phyloP scores from a whole-genome alignment of 768 basidiomycete genomes.

The Termitomyces sp. region DNA sequence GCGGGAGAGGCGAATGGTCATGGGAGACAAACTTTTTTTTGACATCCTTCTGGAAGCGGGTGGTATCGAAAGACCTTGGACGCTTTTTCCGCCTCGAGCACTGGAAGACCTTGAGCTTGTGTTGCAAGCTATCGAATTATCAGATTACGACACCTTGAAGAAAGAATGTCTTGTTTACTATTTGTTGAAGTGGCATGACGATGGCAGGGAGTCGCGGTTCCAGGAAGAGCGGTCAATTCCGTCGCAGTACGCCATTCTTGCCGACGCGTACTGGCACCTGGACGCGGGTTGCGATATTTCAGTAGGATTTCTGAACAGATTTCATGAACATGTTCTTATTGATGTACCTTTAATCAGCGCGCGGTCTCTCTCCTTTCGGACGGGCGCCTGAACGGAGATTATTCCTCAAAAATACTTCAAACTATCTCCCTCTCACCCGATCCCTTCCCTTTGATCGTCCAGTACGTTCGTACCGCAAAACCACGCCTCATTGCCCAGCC shows the following conservation, averaged over 20 bases:
- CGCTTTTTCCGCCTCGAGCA: slow-evolving; percentile 65
- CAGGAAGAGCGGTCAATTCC: slow-evolving; percentile 54
- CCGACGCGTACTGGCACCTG: slow-evolving; percentile 84
- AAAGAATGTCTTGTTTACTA: slow-evolving; percentile 78
- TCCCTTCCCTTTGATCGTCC: slow-evolving; percentile 52
- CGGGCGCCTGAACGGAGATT: slow-evolving; percentile 67
- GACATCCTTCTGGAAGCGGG: slow-evolving; percentile 67
- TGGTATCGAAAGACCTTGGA: slow-evolving; percentile 51
- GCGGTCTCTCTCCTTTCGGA: slow-evolving; percentile 73
- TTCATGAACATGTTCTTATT: neutral
- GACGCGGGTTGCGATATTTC: slow-evolving; percentile 62
- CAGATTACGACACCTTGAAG: slow-evolving; percentile 69
- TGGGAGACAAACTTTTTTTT: slow-evolving; percentile 64
- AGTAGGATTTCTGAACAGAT: slow-evolving; percentile 36
- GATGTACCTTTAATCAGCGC: slow-evolving; percentile 31
- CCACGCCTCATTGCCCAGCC: slow-evolving; percentile 62
- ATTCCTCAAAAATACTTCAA: slow-evolving; percentile 71
- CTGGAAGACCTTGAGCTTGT: slow-evolving; percentile 46
- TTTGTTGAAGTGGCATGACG: slow-evolving; percentile 73
- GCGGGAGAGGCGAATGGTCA: slow-evolving; percentile 50
- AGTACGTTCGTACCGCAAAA: slow-evolving; percentile 72
- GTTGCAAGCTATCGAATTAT: slow-evolving; percentile 53
- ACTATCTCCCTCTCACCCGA: slow-evolving; percentile 49
- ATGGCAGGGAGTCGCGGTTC: slow-evolving; percentile 51
- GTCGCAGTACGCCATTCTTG: slow-evolving; percentile 66